These are phyloP conservation scores for Penicillium sp. DNA, from an alignment of 2,329 filamentous ascomycete species.

Conservation along the genomic window DNA sequence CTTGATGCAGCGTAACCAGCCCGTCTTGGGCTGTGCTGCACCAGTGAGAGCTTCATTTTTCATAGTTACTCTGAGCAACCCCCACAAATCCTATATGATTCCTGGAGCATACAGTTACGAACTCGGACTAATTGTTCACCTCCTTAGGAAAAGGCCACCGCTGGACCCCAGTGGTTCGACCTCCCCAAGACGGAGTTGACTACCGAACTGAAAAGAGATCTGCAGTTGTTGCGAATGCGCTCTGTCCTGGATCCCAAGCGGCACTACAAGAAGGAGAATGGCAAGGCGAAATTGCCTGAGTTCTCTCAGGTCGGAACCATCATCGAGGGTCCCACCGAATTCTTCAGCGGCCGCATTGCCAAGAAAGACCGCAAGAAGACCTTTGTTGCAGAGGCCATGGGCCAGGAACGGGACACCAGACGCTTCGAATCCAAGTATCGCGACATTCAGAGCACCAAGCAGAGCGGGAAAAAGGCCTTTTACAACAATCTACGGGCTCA, in stretches of 20 bases:
- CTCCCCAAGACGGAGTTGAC: constrained; percentile 83
- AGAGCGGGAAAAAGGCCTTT: constrained; percentile 83
- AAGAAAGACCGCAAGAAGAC: constrained; percentile 88
- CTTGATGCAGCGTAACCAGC: constrained; percentile 72
- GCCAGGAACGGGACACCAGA: constrained; percentile 62
- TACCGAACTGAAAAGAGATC: constrained; percentile 80
- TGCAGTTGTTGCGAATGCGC: constrained; percentile 87
- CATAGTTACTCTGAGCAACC: constrained; percentile 72
- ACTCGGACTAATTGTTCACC: constrained; percentile 28
- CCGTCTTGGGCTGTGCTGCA: constrained; percentile 79
- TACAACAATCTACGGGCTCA: constrained; percentile 77
- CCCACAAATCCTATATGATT: constrained; percentile 14
- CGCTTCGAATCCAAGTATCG: constrained; percentile 87
- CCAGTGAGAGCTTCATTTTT: constrained; percentile 66
- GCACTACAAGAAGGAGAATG: constrained; percentile 84
- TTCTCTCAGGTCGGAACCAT: constrained; percentile 89
- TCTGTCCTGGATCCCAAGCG: constrained; percentile 84
- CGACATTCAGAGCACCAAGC: constrained; percentile 78
- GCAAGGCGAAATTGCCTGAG: constrained; percentile 70
- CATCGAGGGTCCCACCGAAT: constrained; percentile 85
- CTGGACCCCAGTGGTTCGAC: constrained; percentile 83
- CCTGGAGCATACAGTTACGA: not conserved
- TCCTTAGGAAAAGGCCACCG: constrained; percentile 60
- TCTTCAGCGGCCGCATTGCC: constrained; percentile 74
- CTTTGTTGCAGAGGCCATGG: constrained; percentile 80